Evolutionary conservation across 2,329 filamentous ascomycete genomes (phyloP).

Genomic region (Orbilia javanica): DNA sequence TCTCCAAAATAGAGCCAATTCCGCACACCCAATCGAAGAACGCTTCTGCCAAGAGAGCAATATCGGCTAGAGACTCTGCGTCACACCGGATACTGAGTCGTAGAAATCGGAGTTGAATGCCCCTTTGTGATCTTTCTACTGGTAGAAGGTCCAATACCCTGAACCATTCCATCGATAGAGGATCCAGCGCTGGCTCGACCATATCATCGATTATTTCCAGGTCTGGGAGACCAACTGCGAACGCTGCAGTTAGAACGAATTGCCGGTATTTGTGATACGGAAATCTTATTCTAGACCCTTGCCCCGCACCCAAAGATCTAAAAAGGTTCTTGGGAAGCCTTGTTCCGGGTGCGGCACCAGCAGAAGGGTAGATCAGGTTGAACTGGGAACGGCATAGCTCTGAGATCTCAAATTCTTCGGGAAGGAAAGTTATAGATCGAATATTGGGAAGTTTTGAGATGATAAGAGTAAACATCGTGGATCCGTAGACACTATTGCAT

Average conservation of each 20-base stretch:
- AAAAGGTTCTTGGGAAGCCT: background rate
- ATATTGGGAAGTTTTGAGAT: conserved; percentile 32
- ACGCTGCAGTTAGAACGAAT: background rate
- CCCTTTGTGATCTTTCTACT: too few species aligned
- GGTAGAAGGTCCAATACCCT: background rate
- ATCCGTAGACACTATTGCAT: background rate
- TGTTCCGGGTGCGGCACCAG: background rate
- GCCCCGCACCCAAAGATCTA: background rate
- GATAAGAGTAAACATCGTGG: background rate
- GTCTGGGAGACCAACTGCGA: background rate
- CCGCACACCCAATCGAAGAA: too few species aligned
- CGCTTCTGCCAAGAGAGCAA: too few species aligned
- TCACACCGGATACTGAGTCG: too few species aligned
- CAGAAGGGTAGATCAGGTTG: background rate
- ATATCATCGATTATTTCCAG: background rate
- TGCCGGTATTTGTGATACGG: background rate
- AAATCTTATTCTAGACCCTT: background rate
- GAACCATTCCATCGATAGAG: background rate
- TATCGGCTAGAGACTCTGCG: too few species aligned
- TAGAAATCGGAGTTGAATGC: too few species aligned
- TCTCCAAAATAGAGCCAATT: background rate
- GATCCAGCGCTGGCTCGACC: background rate
- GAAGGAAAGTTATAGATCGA: background rate
- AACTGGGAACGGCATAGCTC: background rate
- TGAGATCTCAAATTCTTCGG: background rate